Evolutionary conservation across 192 early-diverging fungal genomes (phyloP).

Genomic region (Coemansia guatemalensis): DNA sequence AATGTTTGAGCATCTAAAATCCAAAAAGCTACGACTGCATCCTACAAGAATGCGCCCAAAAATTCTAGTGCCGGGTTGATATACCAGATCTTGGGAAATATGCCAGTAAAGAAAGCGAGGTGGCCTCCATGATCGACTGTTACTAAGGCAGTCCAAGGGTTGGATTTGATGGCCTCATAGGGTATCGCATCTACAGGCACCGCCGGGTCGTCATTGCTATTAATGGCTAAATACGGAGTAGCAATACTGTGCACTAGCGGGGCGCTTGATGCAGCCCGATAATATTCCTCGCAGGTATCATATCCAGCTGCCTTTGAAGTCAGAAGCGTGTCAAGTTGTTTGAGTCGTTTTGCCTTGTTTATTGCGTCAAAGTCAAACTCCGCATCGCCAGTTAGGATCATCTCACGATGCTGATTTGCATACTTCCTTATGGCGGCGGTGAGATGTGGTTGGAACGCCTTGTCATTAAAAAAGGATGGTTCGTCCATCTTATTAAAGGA

Average conservation of each 20-base stretch:
- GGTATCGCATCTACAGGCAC: slow-evolving; percentile 18
- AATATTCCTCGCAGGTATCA: slow-evolving; percentile 6
- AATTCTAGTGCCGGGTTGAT: neutral
- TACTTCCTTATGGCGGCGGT: neutral
- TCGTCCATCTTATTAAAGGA: slow-evolving; percentile 2
- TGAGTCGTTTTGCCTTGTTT: neutral
- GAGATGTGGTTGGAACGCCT: slow-evolving; percentile 5
- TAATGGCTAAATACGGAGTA: slow-evolving; percentile 17
- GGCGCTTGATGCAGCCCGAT: slow-evolving; percentile 1
- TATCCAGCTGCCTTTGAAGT: slow-evolving; percentile 5
- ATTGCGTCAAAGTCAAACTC: slow-evolving; percentile 11
- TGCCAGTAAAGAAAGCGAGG: slow-evolving; percentile 16
- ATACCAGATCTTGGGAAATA: slow-evolving; percentile 15
- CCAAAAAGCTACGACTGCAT: too few relatives aligned
- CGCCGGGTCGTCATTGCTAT: slow-evolving; percentile 19
- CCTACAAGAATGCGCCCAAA: neutral
- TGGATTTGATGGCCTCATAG: slow-evolving; percentile 1
- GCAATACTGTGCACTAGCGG: neutral
- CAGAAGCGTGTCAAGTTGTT: slow-evolving; percentile 8
- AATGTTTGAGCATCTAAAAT: too few relatives aligned
- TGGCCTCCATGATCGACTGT: slow-evolving; percentile 9
- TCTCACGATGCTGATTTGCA: slow-evolving; percentile 3
- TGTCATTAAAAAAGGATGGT: slow-evolving; percentile 11
- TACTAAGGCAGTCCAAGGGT: slow-evolving; percentile 13
- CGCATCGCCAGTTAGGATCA: neutral